Base-by-base conservation (phyloP, 2,329 filamentous ascomycete species). In the Penicillium concentricum region DNA sequence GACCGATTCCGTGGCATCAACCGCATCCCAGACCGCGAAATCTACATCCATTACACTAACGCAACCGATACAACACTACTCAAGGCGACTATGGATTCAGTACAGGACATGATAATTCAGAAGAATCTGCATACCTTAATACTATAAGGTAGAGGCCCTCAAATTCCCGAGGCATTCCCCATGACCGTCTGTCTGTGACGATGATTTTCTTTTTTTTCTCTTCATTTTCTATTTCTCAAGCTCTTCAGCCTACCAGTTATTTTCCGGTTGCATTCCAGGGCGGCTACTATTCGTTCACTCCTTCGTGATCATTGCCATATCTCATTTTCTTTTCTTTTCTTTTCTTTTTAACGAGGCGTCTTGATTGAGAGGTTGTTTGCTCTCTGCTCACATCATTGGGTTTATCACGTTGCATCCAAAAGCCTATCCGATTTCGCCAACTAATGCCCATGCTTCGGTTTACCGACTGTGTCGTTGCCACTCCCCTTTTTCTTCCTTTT, bases 91-190 rank as follows among this genome's bases (percentile, higher is more conserved):
- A 93, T 93, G 90, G 83, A 84, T 61, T 91, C 88, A 12, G 90
- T 93, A 54, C 89, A 93, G 75, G 90, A 93, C 73, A 93, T 91
- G 87, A 90, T 92, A 67, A 91, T 92, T 68, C 89, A 92, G 76
- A 88, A 88, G 72, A 92, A 92, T 72, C 81, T 92, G 54, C 90
- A 91, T 76, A 87, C 88, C 75, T 79, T 92, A 68, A 90, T 92
- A 69, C 78, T 90, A 76, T 90, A 68, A 68, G 65, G 55, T 45
- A 57, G 55, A 43, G 45, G 45, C 37, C 42, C 57, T 61, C 42
- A 41, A 58, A 46, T 46, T 41, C 46, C 56, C 45, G 57, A 61
- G 56, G 58, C 56, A 56, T 58, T 57, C 53, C 56, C 60, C 49
- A 65, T 62, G 60, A 64, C 59, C 57, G 55, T 58, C 60, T 59